Conservation (phyloP, 116 monocot genomes). For the Papilionanthe hybrid region DNA sequence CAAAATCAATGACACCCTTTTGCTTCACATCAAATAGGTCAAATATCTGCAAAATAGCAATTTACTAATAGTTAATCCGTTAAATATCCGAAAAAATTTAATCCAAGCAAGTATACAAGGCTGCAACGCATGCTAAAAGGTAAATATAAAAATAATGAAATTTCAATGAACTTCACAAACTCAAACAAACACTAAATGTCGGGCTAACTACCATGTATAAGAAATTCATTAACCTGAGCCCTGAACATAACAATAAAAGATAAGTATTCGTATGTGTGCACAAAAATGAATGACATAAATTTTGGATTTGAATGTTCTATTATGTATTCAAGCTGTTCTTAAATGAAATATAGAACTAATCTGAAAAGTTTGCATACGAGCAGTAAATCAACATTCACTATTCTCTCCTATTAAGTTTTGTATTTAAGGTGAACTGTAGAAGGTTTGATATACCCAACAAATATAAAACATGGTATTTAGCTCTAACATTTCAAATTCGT, state of each 20-base stretch:
- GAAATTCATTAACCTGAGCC: background rate
- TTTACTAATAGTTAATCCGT: background rate
- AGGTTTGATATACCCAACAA: background rate
- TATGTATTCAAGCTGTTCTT: background rate
- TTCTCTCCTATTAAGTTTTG: background rate
- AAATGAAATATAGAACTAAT: background rate
- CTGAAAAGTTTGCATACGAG: background rate
- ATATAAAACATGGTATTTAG: background rate
- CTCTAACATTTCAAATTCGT: background rate
- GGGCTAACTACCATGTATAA: background rate
- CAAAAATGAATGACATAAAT: background rate
- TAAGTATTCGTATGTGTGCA: background rate
- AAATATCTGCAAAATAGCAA: conserved; percentile 59
- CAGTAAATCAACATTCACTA: background rate
- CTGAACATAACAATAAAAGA: background rate
- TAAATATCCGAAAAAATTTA: background rate
- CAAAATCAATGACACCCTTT: conserved; percentile 94
- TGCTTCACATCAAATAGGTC: conserved; percentile 95
- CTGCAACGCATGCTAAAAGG: background rate
- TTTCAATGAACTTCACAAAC: background rate
- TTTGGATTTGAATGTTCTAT: conserved; percentile 1
- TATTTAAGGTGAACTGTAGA: background rate
- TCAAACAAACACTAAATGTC: background rate
- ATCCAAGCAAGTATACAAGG: background rate
- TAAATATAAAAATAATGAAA: background rate